Conservation (phyloP, 2,329 filamentous ascomycete species). For the Pyrenochaeta sp. region DNA sequence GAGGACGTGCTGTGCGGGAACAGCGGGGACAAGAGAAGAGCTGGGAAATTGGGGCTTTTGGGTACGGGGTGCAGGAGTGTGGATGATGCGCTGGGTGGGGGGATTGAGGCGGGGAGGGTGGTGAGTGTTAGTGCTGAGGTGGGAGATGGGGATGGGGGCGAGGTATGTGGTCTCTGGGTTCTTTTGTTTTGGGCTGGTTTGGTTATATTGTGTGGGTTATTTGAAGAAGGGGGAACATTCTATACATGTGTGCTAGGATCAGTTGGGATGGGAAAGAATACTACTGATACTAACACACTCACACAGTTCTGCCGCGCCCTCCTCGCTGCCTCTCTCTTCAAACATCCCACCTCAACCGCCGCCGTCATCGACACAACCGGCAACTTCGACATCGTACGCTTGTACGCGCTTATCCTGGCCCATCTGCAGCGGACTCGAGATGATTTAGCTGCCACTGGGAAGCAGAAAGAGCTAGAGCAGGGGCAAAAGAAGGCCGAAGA, state of each 20-base stretch:
- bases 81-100: constrained; percentile 49
- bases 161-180: constrained; percentile 24
- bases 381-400: constrained; percentile 52
- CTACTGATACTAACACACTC: background rate
- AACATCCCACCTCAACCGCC: constrained; percentile 30
- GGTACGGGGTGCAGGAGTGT: constrained; percentile 36
- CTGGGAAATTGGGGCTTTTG: constrained; percentile 15
- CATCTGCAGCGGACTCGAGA: constrained; percentile 20
- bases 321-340: constrained; percentile 50
- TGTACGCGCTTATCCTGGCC: constrained; percentile 44
- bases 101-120: constrained; percentile 45
- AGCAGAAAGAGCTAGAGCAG: background rate
- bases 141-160: constrained; percentile 25
- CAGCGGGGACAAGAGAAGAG: background rate
- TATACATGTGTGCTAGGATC: too few relatives aligned
- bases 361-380: constrained; percentile 58
- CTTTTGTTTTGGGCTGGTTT: background rate
- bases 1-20: constrained; percentile 9
- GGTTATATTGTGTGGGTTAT: too few relatives aligned
- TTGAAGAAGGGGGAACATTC: too few relatives aligned
- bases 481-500: constrained; percentile 21
- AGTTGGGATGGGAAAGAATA: constrained; percentile 1
- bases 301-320: constrained; percentile 38
- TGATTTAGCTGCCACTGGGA: background rate
- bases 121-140: constrained; percentile 46